Conservation (phyloP, 2,329 filamentous ascomycete genomes). For the Cladorrhinum sp. region DNA sequence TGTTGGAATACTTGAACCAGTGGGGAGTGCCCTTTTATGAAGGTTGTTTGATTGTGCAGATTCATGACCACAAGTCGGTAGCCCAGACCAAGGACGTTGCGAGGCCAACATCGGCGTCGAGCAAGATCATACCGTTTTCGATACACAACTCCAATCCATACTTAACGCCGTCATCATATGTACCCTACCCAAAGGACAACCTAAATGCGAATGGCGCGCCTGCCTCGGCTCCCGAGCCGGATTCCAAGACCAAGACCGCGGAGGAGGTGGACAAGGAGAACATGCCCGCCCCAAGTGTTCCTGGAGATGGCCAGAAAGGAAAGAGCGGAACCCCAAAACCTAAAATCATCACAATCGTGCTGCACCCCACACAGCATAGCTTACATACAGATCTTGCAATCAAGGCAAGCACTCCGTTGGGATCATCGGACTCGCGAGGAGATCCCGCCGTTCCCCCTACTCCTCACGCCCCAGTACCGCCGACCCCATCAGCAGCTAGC, state of each 20-base stretch:
- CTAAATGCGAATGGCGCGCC: slow-evolving; percentile 28
- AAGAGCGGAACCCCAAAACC: slow-evolving; percentile 51
- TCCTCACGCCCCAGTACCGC: slow-evolving; percentile 56
- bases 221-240: slow-evolving; percentile 29
- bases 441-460: slow-evolving; percentile 63
- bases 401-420: slow-evolving; percentile 68
- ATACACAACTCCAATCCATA: slow-evolving; percentile 91
- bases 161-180: slow-evolving; percentile 84
- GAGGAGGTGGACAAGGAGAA: slow-evolving; percentile 57
- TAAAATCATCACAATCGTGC: slow-evolving; percentile 71
- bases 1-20: slow-evolving; percentile 73
- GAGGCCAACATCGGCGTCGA: slow-evolving; percentile 53
- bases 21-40: slow-evolving; percentile 82
- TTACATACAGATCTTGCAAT: slow-evolving; percentile 72
- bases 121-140: slow-evolving; percentile 68
- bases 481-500: slow-evolving; percentile 58
- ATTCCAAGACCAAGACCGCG: slow-evolving; percentile 40
- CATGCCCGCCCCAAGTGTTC: slow-evolving; percentile 51
- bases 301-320: slow-evolving; percentile 43
- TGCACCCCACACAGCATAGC: slow-evolving; percentile 78
- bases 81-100: slow-evolving; percentile 58
- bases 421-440: slow-evolving; percentile 36
- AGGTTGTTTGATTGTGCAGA: slow-evolving; percentile 87
- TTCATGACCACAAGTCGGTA: slow-evolving; percentile 80
- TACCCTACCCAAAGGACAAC: slow-evolving; percentile 65